Conservation (phyloP, 208 protist species). For the Trypanosoma congolense region DNA sequence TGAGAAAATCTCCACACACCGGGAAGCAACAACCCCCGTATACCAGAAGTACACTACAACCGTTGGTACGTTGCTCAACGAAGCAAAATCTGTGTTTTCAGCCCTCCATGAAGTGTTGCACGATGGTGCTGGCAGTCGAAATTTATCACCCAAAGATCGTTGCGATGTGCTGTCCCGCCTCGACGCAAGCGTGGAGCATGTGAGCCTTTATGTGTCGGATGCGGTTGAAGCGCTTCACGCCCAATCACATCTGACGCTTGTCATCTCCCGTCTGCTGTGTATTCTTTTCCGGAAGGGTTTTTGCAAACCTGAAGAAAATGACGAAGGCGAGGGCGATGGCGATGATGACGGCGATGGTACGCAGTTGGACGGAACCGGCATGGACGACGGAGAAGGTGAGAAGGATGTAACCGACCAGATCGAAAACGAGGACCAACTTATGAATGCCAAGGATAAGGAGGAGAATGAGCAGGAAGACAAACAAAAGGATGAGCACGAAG, state of each 20-base stretch:
- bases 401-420: slow-evolving; percentile 98
- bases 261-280: slow-evolving; percentile 86
- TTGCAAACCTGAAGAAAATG: slow-evolving; percentile 87
- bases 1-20: slow-evolving; percentile 8
- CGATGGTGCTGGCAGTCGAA: neutral
- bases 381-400: slow-evolving; percentile 98
- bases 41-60: slow-evolving; percentile 16
- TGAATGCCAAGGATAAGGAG: slow-evolving; percentile 91
- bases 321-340: slow-evolving; percentile 52
- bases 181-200: slow-evolving; percentile 1
- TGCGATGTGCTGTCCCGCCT: slow-evolving; percentile 10
- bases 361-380: slow-evolving; percentile 93
- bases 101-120: slow-evolving; percentile 15
- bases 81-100: neutral
- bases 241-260: slow-evolving; percentile 66
- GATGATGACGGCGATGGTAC: slow-evolving; percentile 68
- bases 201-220: slow-evolving; percentile 8
- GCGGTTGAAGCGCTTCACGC: slow-evolving; percentile 31
- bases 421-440: slow-evolving; percentile 95
- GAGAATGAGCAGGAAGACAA: slow-evolving; percentile 80
- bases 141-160: slow-evolving; percentile 4
- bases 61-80: slow-evolving; percentile 10
- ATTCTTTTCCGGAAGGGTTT: slow-evolving; percentile 93
- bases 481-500: slow-evolving; percentile 58
- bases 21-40: slow-evolving; percentile 2